These are phyloP conservation scores for Cladosporium halotolerans DNA, from an alignment of 2,329 filamentous ascomycete species.

Conservation along the genomic window DNA sequence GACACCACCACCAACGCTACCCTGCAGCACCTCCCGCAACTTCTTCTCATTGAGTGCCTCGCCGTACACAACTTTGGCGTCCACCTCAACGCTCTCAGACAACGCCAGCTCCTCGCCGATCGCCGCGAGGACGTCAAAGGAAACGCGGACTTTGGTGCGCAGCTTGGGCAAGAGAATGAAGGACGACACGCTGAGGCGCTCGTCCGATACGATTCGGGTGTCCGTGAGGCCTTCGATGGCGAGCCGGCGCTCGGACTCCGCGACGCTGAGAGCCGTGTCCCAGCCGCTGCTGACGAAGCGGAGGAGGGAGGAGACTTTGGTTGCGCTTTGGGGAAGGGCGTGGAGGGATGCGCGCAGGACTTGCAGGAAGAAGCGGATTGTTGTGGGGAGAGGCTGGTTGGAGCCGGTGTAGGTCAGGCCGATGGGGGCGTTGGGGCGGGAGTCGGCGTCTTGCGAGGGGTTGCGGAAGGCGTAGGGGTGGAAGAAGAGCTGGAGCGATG, in stretches of 20 bases:
- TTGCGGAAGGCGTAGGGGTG: constrained; percentile 55
- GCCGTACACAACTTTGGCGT: constrained; percentile 65
- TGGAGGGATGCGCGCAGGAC: constrained; percentile 64
- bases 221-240: constrained; percentile 59
- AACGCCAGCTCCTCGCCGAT: constrained; percentile 50
- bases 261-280: constrained; percentile 56
- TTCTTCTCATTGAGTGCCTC: constrained; percentile 70
- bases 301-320: constrained; percentile 53
- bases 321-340: constrained; percentile 53
- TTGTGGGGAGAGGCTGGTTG: constrained; percentile 50
- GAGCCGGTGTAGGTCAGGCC: constrained; percentile 63
- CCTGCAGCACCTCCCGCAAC: constrained; percentile 63
- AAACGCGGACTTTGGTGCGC: constrained; percentile 62
- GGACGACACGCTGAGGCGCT: constrained; percentile 55
- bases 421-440: constrained; percentile 48
- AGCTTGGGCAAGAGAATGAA: constrained; percentile 58
- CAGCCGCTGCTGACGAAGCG: constrained; percentile 56
- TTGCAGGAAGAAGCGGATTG: constrained; percentile 70
- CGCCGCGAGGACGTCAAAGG: constrained; percentile 48
- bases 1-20: constrained; percentile 42
- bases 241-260: constrained; percentile 56
- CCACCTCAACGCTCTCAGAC: constrained; percentile 32
- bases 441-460: constrained; percentile 17
- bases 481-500: constrained; percentile 68
- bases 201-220: constrained; percentile 58